These are phyloP conservation scores for Fusarium temperatum DNA, from an alignment of 2,329 filamentous ascomycete genomes.

Conservation along the genomic window DNA sequence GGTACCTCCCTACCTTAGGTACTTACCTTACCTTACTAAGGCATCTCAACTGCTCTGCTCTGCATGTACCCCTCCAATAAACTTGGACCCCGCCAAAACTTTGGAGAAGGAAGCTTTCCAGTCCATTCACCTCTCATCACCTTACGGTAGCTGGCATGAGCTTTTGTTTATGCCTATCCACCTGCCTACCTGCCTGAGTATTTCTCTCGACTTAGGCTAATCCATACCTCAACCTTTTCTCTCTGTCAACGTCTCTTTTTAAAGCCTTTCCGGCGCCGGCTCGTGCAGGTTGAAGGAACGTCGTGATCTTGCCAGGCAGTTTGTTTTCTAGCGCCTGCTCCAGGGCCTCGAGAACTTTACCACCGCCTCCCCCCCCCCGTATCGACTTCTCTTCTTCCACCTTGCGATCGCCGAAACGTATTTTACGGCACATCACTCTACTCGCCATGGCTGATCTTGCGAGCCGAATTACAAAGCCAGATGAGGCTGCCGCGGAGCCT, in stretches of 20 bases:
- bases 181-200: not conserved
- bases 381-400: constrained; percentile 22
- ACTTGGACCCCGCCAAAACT: constrained; percentile 46
- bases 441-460: constrained; percentile 59
- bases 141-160: constrained; percentile 15
- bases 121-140: not conserved
- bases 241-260: not conserved
- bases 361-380: constrained; percentile 18
- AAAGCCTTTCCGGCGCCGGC: not conserved
- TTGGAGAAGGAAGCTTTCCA: constrained; percentile 16
- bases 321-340: constrained; percentile 11
- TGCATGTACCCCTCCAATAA: constrained; percentile 46
- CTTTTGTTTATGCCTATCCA: constrained; percentile 23
- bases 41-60: not conserved
- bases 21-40: too few species aligned
- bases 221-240: not conserved
- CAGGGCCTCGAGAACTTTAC: constrained; percentile 16
- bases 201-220: not conserved
- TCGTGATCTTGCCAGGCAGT: not conserved
- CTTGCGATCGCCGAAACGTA: constrained; percentile 3
- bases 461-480: constrained; percentile 60
- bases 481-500: constrained; percentile 39
- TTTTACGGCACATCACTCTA: not conserved
- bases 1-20: not conserved
- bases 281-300: not conserved